These are phyloP conservation scores for Debaryomyces psychrophilus DNA, from an alignment of 1,139 yeast genomes.

Conservation along the genomic window DNA sequence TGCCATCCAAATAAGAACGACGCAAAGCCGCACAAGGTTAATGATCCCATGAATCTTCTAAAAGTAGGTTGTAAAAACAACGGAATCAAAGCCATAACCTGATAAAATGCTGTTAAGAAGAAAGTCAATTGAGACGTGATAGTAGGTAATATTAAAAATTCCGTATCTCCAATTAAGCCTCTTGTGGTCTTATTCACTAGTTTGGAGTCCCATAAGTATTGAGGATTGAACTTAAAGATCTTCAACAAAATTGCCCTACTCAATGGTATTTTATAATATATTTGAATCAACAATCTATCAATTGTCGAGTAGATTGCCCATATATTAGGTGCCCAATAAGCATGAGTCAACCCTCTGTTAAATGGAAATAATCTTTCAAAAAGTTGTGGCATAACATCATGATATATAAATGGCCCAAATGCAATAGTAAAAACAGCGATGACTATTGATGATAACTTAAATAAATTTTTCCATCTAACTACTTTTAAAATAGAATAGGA, in stretches of 20 bases:
- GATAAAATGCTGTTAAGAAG: slow-evolving; percentile 77
- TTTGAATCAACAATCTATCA: slow-evolving; percentile 71
- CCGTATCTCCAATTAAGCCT: slow-evolving; percentile 91
- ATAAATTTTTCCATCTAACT: slow-evolving; percentile 59
- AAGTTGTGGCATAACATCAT: slow-evolving; percentile 66
- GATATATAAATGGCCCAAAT: slow-evolving; percentile 77
- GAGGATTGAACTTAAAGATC: slow-evolving; percentile 38
- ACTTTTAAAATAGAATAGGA: slow-evolving; percentile 33
- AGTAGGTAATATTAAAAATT: slow-evolving; percentile 77
- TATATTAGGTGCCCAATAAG: slow-evolving; percentile 98
- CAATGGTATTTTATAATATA: slow-evolving; percentile 50
- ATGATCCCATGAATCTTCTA: slow-evolving; percentile 77
- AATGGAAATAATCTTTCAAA: slow-evolving; percentile 82
- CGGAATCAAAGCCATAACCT: slow-evolving; percentile 75
- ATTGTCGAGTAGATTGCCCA: slow-evolving; percentile 92
- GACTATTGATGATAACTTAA: slow-evolving; percentile 70
- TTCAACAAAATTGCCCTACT: slow-evolving; percentile 38
- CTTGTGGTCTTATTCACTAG: slow-evolving; percentile 59
- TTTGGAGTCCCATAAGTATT: slow-evolving; percentile 26
- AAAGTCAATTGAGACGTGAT: slow-evolving; percentile 80
- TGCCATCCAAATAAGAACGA: slow-evolving; percentile 98
- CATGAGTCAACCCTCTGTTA: slow-evolving; percentile 93
- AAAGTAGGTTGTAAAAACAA: slow-evolving; percentile 73
- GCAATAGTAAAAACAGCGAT: slow-evolving; percentile 64
- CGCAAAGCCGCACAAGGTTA: slow-evolving; percentile 88